Percentiles rank a stretch among this genome's conserved stretches.
phyloP scores from a whole-genome alignment of 192 early-diverging fungal species.

The Coemansia sp. region DNA sequence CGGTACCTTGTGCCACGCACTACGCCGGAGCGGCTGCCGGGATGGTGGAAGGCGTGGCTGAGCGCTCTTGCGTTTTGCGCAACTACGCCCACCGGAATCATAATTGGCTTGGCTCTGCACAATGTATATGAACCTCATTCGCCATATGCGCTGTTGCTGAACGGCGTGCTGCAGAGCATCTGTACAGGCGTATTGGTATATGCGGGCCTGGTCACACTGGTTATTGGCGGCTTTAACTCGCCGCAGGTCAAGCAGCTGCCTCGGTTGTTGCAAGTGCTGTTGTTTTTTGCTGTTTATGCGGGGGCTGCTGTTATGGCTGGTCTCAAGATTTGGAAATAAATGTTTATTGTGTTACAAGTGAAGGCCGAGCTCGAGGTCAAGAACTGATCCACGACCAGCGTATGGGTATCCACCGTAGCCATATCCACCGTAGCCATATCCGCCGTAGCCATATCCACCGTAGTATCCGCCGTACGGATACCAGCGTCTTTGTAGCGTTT shows the following conservation, averaged over 20 bases:
- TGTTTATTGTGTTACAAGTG: slow-evolving; percentile 10
- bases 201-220: slow-evolving; percentile 65
- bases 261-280: slow-evolving; percentile 12
- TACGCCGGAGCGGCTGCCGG: slow-evolving; percentile 36
- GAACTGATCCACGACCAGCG: background rate
- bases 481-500: slow-evolving; percentile 10
- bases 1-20: slow-evolving; percentile 27
- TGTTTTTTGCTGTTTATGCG: slow-evolving; percentile 44
- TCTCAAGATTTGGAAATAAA: slow-evolving; percentile 43
- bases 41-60: slow-evolving; percentile 53
- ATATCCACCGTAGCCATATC: background rate
- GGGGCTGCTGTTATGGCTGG: slow-evolving; percentile 44
- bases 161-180: slow-evolving; percentile 71
- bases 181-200: slow-evolving; percentile 77
- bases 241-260: slow-evolving; percentile 30
- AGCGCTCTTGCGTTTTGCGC: slow-evolving; percentile 61
- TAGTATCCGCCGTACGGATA: slow-evolving; percentile 9
- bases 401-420: slow-evolving; percentile 8
- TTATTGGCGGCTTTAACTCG: slow-evolving; percentile 65
- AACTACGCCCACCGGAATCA: slow-evolving; percentile 74
- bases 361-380: slow-evolving; percentile 15
- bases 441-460: background rate
- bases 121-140: slow-evolving; percentile 63
- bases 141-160: slow-evolving; percentile 56
- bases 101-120: slow-evolving; percentile 72